Evolutionary conservation across 768 basidiomycete species (phyloP).

Genomic region (Clavaria fumosa): DNA sequence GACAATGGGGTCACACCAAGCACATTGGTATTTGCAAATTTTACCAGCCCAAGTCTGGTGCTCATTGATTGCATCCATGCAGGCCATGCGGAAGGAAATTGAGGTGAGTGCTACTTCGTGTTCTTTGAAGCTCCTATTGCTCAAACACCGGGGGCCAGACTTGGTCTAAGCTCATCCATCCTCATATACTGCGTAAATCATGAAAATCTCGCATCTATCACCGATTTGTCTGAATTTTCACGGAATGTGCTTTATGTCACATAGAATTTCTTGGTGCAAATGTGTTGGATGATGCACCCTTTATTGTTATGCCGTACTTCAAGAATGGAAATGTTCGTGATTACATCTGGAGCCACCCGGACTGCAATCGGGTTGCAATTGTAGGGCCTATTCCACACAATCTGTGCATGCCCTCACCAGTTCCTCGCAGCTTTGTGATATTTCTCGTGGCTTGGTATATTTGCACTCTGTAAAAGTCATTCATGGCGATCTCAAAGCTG

Average conservation of each 20-base stretch:
- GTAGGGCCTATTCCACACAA: slow-evolving; percentile 6
- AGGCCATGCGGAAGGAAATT: slow-evolving; percentile 10
- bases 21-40: slow-evolving; percentile 6
- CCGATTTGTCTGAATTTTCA: not conserved
- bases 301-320: slow-evolving; percentile 15
- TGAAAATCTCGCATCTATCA: not conserved
- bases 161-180: slow-evolving; percentile 12
- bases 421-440: slow-evolving; percentile 9
- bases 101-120: slow-evolving; percentile 4
- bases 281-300: slow-evolving; percentile 10
- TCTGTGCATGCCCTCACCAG: not conserved
- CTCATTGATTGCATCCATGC: not conserved
- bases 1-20: slow-evolving; percentile 8
- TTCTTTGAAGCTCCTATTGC: not conserved
- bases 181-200: slow-evolving; percentile 13
- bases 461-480: slow-evolving; percentile 15
- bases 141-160: slow-evolving; percentile 3
- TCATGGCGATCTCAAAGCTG: slow-evolving; percentile 17
- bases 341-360: slow-evolving; percentile 9
- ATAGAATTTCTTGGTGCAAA: slow-evolving; percentile 14
- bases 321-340: slow-evolving; percentile 11
- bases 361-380: slow-evolving; percentile 11
- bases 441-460: slow-evolving; percentile 14
- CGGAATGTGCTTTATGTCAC: not conserved
- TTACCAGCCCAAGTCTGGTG: not conserved